phyloP scores from a whole-genome alignment of 805 yeast genomes.

The Hanseniaspora thailandica region DNA sequence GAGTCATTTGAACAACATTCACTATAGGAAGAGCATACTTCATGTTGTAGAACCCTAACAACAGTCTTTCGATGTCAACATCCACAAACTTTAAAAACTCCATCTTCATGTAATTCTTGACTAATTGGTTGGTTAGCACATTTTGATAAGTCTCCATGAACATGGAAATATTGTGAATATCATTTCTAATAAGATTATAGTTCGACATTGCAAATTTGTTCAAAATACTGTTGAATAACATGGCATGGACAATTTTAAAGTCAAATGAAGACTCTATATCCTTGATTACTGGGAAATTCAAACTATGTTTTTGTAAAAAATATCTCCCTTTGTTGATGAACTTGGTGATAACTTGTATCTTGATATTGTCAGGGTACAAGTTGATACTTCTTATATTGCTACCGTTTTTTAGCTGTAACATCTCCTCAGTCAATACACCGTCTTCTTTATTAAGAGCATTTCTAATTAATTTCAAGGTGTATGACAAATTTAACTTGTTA shows the following conservation, averaged over 20 bases:
- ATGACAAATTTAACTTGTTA: neutral
- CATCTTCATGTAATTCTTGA: conserved; percentile 5
- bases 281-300: neutral
- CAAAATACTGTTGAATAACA: neutral
- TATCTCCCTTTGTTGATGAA: neutral
- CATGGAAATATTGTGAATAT: conserved; percentile 7
- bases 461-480: conserved; percentile 9
- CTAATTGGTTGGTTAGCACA: conserved; percentile 3
- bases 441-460: neutral
- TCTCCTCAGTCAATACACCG: conserved; percentile 7
- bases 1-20: conserved; percentile 9
- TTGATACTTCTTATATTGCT: neutral
- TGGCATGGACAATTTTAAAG: neutral
- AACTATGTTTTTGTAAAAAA: neutral
- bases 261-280: neutral
- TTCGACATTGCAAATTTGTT: conserved; percentile 2
- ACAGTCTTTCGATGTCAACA: conserved; percentile 1
- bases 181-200: conserved; percentile 1
- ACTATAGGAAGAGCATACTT: conserved; percentile 5
- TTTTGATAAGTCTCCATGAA: conserved; percentile 6
- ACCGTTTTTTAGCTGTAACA: conserved; percentile 6
- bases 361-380: conserved; percentile 2
- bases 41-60: conserved; percentile 4
- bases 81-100: conserved; percentile 1
- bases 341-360: neutral